Conservation (phyloP, 2,329 filamentous ascomycete species). For the Ophiognomonia clavigignenti-juglandacearum region DNA sequence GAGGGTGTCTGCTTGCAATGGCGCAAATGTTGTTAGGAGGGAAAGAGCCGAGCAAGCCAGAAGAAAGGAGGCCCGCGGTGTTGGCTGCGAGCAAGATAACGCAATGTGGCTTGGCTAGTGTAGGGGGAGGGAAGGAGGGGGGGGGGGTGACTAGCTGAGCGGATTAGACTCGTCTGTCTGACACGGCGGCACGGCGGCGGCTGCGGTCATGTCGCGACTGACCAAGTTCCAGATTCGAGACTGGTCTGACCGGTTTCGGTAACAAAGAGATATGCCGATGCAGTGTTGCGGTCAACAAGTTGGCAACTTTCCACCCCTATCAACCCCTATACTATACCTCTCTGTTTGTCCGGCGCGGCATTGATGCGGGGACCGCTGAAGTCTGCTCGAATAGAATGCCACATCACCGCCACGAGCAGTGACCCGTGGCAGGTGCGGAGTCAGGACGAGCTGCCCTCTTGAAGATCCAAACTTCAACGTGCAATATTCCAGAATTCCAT, state of each 20-base stretch:
- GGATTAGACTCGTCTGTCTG: neutral
- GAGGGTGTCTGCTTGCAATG: neutral
- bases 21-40: neutral
- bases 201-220: no score
- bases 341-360: neutral
- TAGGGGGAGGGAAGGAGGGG: neutral
- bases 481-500: neutral
- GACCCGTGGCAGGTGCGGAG: slow-evolving; percentile 2
- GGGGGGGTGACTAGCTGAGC: neutral
- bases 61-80: slow-evolving; percentile 4
- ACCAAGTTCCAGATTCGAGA: slow-evolving; percentile 4
- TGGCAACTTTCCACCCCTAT: no score
- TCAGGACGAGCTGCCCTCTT: slow-evolving; percentile 3
- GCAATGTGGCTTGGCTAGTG: slow-evolving; percentile 3
- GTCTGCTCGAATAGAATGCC: slow-evolving; percentile 10
- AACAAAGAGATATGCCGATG: no score
- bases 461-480: neutral
- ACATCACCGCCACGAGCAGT: slow-evolving; percentile 7
- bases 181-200: slow-evolving; percentile 3
- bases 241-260: no score
- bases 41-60: neutral
- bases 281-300: no score
- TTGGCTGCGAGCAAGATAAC: slow-evolving; percentile 12
- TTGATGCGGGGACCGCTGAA: slow-evolving; percentile 4
- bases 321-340: no score